phyloP scores from a whole-genome alignment of 805 yeast species.

The Myxozyma monticola region DNA sequence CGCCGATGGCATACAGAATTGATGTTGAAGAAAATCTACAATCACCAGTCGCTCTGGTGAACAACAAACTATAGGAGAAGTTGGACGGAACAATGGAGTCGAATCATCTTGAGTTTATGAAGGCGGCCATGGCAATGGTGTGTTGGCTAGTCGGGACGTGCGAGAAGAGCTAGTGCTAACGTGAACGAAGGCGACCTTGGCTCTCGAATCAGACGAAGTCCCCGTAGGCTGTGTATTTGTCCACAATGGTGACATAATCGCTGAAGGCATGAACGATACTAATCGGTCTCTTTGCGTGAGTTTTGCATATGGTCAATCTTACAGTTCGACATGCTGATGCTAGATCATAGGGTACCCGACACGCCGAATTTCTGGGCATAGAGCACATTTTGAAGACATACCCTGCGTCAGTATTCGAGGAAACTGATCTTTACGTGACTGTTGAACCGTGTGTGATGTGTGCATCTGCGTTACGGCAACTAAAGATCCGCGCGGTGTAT shows the following conservation, averaged over 20 bases:
- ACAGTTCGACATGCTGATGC: not conserved
- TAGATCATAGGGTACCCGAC: constrained; percentile 51
- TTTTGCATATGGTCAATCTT: not conserved
- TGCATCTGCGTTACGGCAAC: constrained; percentile 83
- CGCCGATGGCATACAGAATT: too few species aligned
- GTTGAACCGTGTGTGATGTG: constrained; percentile 99
- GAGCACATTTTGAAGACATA: constrained; percentile 48
- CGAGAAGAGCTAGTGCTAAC: not conserved
- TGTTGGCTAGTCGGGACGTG: not conserved
- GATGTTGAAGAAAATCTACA: too few species aligned
- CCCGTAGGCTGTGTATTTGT: constrained; percentile 84
- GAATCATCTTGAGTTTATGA: constrained; percentile 39
- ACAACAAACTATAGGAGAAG: too few species aligned
- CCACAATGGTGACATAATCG: constrained; percentile 54
- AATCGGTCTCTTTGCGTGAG: constrained; percentile 66
- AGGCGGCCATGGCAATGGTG: constrained; percentile 40
- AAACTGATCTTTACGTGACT: constrained; percentile 79
- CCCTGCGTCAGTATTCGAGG: constrained; percentile 44
- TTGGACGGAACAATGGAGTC: constrained; percentile 12
- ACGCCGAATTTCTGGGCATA: constrained; percentile 88
- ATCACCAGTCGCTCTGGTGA: too few species aligned
- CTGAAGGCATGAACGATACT: constrained; percentile 82
- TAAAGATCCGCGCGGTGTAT: constrained; percentile 68
- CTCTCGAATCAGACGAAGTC: constrained; percentile 68
- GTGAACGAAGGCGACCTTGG: constrained; percentile 55